Percentiles rank a stretch among this genome's conserved stretches.
Conservation (phyloP, 768 basidiomycete genomes). For the Rhodotorula sphaerocarpa region DNA sequence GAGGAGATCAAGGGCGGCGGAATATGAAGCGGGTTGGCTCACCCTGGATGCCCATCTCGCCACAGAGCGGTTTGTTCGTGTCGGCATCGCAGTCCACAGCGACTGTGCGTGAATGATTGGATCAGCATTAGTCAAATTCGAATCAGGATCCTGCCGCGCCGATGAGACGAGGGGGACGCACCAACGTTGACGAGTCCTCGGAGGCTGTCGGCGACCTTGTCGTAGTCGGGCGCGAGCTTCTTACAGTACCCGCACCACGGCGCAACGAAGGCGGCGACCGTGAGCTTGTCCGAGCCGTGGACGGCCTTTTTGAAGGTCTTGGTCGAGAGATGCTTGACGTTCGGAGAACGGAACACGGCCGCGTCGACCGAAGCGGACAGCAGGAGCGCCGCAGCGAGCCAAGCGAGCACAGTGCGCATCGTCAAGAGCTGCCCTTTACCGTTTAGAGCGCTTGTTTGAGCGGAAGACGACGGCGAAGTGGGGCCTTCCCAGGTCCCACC, state of each 20-base stretch:
- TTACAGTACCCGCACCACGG: slow-evolving; percentile 37
- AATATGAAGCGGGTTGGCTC: not conserved
- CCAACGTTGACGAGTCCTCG: slow-evolving; percentile 38
- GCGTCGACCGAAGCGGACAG: slow-evolving; percentile 10
- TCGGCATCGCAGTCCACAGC: slow-evolving; percentile 39
- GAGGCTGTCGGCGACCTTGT: slow-evolving; percentile 34
- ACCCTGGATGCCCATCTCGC: slow-evolving; percentile 33
- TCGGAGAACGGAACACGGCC: slow-evolving; percentile 27
- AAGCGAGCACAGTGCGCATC: not conserved
- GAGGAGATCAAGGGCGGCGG: too few relatives aligned
- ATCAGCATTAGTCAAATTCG: too few relatives aligned
- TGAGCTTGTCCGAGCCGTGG: slow-evolving; percentile 31
- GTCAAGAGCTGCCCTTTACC: too few relatives aligned
- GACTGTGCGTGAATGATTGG: slow-evolving; percentile 14
- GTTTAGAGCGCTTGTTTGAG: too few relatives aligned
- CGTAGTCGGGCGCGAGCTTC: slow-evolving; percentile 23
- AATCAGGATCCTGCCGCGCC: not conserved
- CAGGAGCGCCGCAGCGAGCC: not conserved
- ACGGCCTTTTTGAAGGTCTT: slow-evolving; percentile 36
- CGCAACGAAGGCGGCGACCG: slow-evolving; percentile 29
- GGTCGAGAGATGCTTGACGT: slow-evolving; percentile 28
- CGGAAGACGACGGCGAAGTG: too few relatives aligned
- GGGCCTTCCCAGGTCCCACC: too few relatives aligned
- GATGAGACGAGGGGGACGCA: not conserved
- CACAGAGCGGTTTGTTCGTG: slow-evolving; percentile 37